Evolutionary conservation across 495 filamentous ascomycete species (phyloP), one percentile per base, ranked within the genome.

Genomic region (Lepraria neglecta): DNA sequence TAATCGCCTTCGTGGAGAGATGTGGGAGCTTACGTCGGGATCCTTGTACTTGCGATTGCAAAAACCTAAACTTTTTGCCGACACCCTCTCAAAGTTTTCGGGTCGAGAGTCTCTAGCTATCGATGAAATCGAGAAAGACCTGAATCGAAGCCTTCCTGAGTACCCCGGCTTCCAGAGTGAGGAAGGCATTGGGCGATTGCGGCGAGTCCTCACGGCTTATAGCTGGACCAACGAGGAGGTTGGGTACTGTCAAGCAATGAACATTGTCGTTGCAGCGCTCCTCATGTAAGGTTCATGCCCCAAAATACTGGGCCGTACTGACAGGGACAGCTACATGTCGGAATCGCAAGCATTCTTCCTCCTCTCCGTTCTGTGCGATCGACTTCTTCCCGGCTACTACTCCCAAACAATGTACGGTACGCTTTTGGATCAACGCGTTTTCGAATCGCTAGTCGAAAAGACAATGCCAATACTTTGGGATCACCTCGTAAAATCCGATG

Each of bases 401-500:
- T 96, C 91, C 9, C 92, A 86, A 14, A 98, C 94, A 48, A 98
- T 98, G 94, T 97, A 97, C 70, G 94, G 94, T 58, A 98, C 94
- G 0, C 82, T 98, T 14, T 82, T 98, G 14, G 94, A 98, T 68
- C 94, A 98, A 68, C 87, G 90, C 63, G 94, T 98, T 3, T 97
- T 98, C 70, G 94, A 98, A 73, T 94, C 90, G 3, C 77, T 97
- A 0, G 94, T 98, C 19, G 95, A 98, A 71, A 95, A 90, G 76
- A 98, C 92, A 0, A 98, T 98, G 94, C 94, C 94, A 14, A 88
- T 98, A 47, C 80, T 98, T 6, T 98, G 94, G 95, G 92, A 97
- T 21, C 95, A 98, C 65, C 87, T 98, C 17, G 84, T 87, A 58
- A 96, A 92, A 71, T 91, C 86, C 55, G 94, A 98, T 69, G 92